Base-by-base conservation (phyloP, 2,329 filamentous ascomycete species). In the Cladophialophora chaetospira region DNA sequence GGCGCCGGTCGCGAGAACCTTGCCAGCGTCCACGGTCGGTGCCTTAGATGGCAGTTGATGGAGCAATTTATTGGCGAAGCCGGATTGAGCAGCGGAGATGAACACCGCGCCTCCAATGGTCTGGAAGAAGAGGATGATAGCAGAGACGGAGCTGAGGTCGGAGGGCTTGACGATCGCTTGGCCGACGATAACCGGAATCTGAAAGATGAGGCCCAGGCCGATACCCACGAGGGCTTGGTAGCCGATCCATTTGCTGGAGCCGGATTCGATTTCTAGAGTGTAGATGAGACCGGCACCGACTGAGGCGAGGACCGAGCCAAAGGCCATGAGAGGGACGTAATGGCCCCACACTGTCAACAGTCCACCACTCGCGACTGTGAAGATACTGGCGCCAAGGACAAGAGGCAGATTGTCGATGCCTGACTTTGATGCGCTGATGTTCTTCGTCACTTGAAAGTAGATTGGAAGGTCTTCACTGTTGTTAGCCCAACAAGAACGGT, bases 381-480 rank as follows among this genome's bases (percentile, higher is more conserved):
- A 66, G 1, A 72, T 50, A 17, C 71, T 53, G 55, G 71, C 69
- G 4, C 65, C 67, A 3, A 80, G 53, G 3, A 79, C 70, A 11
- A 77, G 61, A 13, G 76, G 71, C 9, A 79, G 62, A 48, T 75
- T 77, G 29, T 69, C 66, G 10, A 80, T 67, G 4, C 77, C 77
- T 2, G 70, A 73, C 21, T 64, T 50, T 10, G 69, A 65, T 0
- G 77, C 68, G 6, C 61, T 68, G 10, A 68, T 66, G 44, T 68
- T 67, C 17, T 66, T 61, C 6, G 78, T 69, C 1, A 69, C 67
- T 64, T 81, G 77, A 67, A 81, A 80, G 62, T 78, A 80, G 29
- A 80, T 75, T 6, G 77, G 77, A 0, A 79, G 66, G 61, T 76
- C n/a, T n/a, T n/a, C n/a, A n/a, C n/a, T n/a, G n/a, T n/a, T n/a